phyloP scores from a whole-genome alignment of 768 basidiomycete species.

The Amanita exitialis region DNA sequence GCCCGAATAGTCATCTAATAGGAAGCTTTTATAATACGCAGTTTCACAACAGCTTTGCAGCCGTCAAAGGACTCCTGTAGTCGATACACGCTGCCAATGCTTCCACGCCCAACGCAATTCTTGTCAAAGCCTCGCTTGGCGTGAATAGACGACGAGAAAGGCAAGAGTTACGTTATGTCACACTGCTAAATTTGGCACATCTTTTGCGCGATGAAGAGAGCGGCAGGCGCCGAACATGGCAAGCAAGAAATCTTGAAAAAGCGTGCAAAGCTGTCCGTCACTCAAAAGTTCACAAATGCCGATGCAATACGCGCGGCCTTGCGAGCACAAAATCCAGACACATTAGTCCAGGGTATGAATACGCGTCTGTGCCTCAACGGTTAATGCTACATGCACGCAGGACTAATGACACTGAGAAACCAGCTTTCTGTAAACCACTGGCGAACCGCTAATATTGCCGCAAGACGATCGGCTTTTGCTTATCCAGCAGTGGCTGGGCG shows the following conservation, averaged over 20 bases:
- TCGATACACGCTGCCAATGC: too few species aligned
- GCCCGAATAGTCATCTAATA: too few species aligned
- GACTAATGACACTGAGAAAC: conserved; percentile 35
- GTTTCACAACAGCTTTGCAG: too few species aligned
- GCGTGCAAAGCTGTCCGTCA: neutral
- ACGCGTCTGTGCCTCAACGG: neutral
- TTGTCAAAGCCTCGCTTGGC: too few species aligned
- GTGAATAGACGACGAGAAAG: too few species aligned
- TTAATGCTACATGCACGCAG: neutral
- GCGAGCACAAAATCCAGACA: conserved; percentile 21
- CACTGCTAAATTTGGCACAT: too few species aligned
- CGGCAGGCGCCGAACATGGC: neutral
- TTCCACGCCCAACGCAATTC: too few species aligned
- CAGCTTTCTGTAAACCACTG: conserved; percentile 44
- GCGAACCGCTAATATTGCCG: conserved; percentile 36
- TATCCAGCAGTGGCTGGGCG: conserved; percentile 53
- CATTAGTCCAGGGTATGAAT: conserved; percentile 19
- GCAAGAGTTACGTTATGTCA: too few species aligned
- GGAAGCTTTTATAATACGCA: too few species aligned
- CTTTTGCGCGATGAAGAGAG: neutral
- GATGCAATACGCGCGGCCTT: conserved; percentile 25
- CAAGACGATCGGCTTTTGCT: conserved; percentile 54
- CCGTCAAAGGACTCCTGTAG: too few species aligned
- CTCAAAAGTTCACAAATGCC: conserved; percentile 15
- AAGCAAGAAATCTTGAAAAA: neutral